Percentiles rank a stretch among this genome's conserved stretches.
Evolutionary conservation across 306 rosid species (phyloP).

Genomic region (Malus orientalis): DNA sequence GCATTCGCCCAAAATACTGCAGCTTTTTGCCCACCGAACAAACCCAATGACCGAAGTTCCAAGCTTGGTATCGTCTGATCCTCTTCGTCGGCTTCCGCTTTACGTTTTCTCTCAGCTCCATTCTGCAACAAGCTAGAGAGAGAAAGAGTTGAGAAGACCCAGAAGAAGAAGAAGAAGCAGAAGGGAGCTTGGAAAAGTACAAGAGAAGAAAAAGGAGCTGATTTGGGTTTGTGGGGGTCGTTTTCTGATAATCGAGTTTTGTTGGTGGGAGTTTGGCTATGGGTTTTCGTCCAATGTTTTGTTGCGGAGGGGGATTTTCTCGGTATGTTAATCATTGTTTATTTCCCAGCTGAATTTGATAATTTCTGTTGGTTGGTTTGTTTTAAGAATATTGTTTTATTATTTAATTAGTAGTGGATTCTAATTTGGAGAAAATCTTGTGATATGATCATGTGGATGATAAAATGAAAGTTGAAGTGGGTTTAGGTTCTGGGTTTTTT

Average conservation of each 20-base stretch:
- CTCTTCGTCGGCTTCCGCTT: background rate
- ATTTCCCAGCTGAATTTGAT: background rate
- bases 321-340: constrained; percentile 46
- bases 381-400: background rate
- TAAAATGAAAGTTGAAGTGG: background rate
- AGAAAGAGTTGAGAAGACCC: background rate
- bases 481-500: constrained; percentile 34
- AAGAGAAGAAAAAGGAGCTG: constrained; percentile 1
- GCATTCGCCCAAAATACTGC: constrained; percentile 20
- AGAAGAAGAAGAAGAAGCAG: background rate
- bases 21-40: background rate
- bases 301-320: constrained; percentile 60
- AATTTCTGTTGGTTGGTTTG: background rate
- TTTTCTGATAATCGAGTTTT: constrained; percentile 17
- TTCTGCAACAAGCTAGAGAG: constrained; percentile 15
- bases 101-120: constrained; percentile 3
- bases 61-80: constrained; percentile 18
- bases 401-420: constrained; percentile 4
- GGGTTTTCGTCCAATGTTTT: constrained; percentile 52
- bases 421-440: constrained; percentile 1
- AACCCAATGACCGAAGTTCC: constrained; percentile 2
- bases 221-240: constrained; percentile 29
- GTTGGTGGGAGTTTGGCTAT: constrained; percentile 32
- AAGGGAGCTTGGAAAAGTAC: constrained; percentile 6
- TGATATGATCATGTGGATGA: background rate